Conservation (phyloP, 805 yeast genomes). For the Blastobotrys terrestris region DNA sequence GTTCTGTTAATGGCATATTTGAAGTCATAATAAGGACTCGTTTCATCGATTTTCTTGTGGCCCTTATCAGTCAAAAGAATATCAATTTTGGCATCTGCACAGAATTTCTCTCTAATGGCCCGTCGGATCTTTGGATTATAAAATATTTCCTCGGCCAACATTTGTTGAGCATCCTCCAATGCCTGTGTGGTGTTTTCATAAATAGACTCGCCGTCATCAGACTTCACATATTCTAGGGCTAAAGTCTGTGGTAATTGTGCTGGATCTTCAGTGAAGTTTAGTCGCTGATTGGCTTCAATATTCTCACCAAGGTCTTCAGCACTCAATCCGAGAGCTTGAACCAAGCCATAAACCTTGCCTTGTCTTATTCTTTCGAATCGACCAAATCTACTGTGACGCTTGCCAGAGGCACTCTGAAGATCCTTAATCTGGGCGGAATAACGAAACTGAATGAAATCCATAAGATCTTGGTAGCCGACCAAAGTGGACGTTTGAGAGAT, state of each 20-base stretch:
- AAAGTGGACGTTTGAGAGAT: conserved; percentile 53
- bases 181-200: conserved; percentile 41
- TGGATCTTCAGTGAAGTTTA: conserved; percentile 68
- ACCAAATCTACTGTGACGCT: conserved; percentile 35
- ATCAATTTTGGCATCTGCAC: conserved; percentile 58
- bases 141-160: conserved; percentile 71
- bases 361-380: conserved; percentile 44
- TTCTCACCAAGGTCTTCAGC: conserved; percentile 80
- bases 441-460: conserved; percentile 73
- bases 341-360: conserved; percentile 58
- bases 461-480: conserved; percentile 80
- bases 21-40: conserved; percentile 79
- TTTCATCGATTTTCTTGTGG: conserved; percentile 64
- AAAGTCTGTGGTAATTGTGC: conserved; percentile 54
- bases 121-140: conserved; percentile 76
- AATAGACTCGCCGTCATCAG: conserved; percentile 15
- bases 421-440: conserved; percentile 58
- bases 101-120: conserved; percentile 52
- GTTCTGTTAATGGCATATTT: conserved; percentile 84
- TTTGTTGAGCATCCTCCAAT: conserved; percentile 63
- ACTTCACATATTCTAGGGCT: conserved; percentile 35
- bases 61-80: conserved; percentile 82
- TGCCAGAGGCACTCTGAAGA: conserved; percentile 25
- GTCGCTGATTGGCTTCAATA: conserved; percentile 56
- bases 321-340: conserved; percentile 68